These are phyloP conservation scores for Aristolochia californica DNA, from an alignment of 164 flowering plant species.

Conservation along the genomic window DNA sequence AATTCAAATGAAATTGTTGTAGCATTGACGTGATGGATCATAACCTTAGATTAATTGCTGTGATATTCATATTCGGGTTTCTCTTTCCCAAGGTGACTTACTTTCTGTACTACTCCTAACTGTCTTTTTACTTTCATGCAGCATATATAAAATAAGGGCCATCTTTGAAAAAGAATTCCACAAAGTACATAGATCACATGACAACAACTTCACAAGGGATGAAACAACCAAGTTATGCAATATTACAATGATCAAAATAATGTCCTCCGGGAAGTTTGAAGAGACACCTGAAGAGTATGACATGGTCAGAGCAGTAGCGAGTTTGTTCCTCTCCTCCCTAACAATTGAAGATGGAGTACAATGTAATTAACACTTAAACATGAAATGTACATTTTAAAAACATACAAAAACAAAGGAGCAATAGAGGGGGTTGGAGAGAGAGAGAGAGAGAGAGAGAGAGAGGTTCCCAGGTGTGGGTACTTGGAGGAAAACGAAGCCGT, in stretches of 20 bases:
- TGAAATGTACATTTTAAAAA: too few species aligned
- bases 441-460: neutral
- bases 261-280: too few species aligned
- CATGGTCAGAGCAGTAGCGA: conserved; percentile 79
- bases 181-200: too few species aligned
- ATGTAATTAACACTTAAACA: neutral
- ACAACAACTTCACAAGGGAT: too few species aligned
- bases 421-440: neutral
- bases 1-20: too few species aligned
- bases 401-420: neutral
- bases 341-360: neutral
- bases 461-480: conserved; percentile 31
- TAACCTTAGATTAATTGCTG: neutral
- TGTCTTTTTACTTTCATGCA: too few species aligned
- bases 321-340: conserved; percentile 91
- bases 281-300: conserved; percentile 23
- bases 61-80: neutral
- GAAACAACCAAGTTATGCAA: too few species aligned
- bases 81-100: too few species aligned
- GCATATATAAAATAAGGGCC: too few species aligned
- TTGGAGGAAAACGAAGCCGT: conserved; percentile 77
- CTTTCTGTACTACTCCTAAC: conserved; percentile 55
- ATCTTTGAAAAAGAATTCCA: too few species aligned
- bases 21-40: too few species aligned
- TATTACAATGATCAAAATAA: too few species aligned